Base-by-base conservation (phyloP, 306 rosid species). In the Inga laurina region DNA sequence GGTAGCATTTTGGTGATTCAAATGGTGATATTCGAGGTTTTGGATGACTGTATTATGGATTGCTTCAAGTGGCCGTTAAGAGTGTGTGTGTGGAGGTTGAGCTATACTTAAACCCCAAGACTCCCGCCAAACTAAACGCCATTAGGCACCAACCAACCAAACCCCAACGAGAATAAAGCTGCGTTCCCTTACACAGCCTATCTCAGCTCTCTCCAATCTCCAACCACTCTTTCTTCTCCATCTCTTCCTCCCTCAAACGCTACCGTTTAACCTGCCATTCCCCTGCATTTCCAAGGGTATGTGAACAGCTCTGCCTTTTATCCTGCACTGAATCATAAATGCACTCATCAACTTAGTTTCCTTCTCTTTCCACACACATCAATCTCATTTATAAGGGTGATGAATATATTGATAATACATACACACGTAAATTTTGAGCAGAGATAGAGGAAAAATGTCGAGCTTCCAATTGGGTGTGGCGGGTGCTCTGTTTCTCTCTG, bases 401-500 rank as follows among this genome's bases (percentile, higher is more conserved):
- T 51, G 75, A 78, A 16, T 62, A 43, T 64, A 10, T 37, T 41
- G n/a, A 11, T 9, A 12, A 39, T 51, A 16, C 19, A 52, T 52
- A 69, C 8, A 7, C 7, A 41, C 18, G 9, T 44, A 2, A 73
- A 72, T 72, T 22, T 71, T 72, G 78, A 80, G 82, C 74, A 90
- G 85, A 88, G 35, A 71, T 49, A 94, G 91, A 97, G 99, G 98
- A 86, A 98, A 94, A 79, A 91, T 91, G 92, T 74, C 92, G 35
- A 85, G 75, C 81, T 88, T 88, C 88, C 98, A 96, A 70, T 49
- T 96, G 93, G 97, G 97, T 11, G 97, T 96, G 4, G 84, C 89
- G 61, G 97, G 99, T 44, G 98, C 98, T 48, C 91, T 96, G 56
- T 96, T 92, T 83, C 98, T 96, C 45, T 96, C 99, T 0, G 99